phyloP scores from a whole-genome alignment of 2,329 filamentous ascomycete species.

The Cladophialophora yegresii region DNA sequence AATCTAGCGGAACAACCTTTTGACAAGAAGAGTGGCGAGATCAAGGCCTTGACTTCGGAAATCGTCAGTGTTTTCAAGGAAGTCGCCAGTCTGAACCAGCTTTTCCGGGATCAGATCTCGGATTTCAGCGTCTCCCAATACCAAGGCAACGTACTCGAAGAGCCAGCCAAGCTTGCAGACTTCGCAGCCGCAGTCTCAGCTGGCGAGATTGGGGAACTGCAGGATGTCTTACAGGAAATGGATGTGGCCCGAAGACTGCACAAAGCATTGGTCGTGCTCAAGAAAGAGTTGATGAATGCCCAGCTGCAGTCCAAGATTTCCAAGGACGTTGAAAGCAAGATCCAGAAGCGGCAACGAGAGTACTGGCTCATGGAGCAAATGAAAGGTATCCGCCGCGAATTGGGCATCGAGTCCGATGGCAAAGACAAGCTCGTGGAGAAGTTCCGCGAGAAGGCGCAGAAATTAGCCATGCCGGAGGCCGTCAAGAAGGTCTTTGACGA shows the following conservation, averaged over 20 bases:
- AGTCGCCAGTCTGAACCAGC: slow-evolving; percentile 85
- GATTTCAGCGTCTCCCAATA: slow-evolving; percentile 96
- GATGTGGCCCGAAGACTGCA: slow-evolving; percentile 90
- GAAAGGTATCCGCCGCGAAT: slow-evolving; percentile 94
- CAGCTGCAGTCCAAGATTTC: slow-evolving; percentile 96
- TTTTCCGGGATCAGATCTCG: slow-evolving; percentile 96
- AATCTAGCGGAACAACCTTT: slow-evolving; percentile 86
- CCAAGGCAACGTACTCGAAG: slow-evolving; percentile 89
- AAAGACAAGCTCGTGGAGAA: slow-evolving; percentile 98
- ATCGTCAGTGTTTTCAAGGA: slow-evolving; percentile 99
- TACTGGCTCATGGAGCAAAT: slow-evolving; percentile 99
- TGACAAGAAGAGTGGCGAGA: slow-evolving; percentile 84
- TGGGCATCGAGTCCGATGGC: slow-evolving; percentile 94
- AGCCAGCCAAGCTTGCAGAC: slow-evolving; percentile 92
- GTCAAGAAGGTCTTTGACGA: slow-evolving; percentile 98
- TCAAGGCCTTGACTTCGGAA: slow-evolving; percentile 91
- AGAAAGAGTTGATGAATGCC: slow-evolving; percentile 98
- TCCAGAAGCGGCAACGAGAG: slow-evolving; percentile 93
- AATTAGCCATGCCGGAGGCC: slow-evolving; percentile 92
- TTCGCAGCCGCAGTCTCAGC: slow-evolving; percentile 97
- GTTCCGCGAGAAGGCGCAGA: slow-evolving; percentile 92
- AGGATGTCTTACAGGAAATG: slow-evolving; percentile 84
- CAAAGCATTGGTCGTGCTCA: slow-evolving; percentile 87
- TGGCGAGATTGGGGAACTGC: slow-evolving; percentile 86
- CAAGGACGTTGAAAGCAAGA: slow-evolving; percentile 96